Evolutionary conservation across 495 filamentous ascomycete genomes (phyloP), one percentile per base, ranked within the genome.

Genomic region (Pyronema domesticum): DNA sequence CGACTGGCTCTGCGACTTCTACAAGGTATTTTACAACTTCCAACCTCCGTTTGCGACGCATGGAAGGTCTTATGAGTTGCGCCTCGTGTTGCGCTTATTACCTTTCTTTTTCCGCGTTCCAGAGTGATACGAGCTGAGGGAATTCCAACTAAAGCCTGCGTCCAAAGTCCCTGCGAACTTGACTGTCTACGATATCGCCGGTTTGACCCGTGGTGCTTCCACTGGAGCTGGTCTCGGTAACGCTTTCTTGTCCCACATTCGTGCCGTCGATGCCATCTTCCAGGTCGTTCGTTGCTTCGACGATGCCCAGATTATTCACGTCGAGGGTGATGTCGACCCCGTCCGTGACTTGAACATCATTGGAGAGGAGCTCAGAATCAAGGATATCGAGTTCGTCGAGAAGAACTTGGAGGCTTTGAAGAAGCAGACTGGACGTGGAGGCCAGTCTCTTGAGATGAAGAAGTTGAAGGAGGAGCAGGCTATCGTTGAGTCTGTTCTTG

Each of bases 241-340:
- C 70, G 80, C 89, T 56, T 99, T 99, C 78, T 73, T 99, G 69
- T 95, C 89, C 11, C 93, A 99, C 69, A 99, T 99, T 63, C 86
- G 93, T 65, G 93, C 91, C 51, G 93, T 99, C 72, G 93, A 99
- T 74, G 93, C 93, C 68, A 95, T 99, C 72, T 99, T 95, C 77
- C 89, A 96, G 73, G 93, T 99, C 42, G 93, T 99, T 37, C 81
- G 93, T 60, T 94, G 85, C 73, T 99, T 99, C 71, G 93, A 99
- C 67, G 93, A 99, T 74, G 91, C 89, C 40, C 93, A 99, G 70
- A 96, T 99, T 68, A 96, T 95, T 67, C 93, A 99, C 75, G 85
- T 99, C 62, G 93, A 99, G 75, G 93, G 93, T 63, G 93, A 96
- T 67, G 93, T 96, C 58, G 82, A 99, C 69, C 93, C 93, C 35